Percentiles rank a stretch among this genome's conserved stretches.
Evolutionary conservation across 179 eudicot species (phyloP).

Genomic region (Beta corolliflora): DNA sequence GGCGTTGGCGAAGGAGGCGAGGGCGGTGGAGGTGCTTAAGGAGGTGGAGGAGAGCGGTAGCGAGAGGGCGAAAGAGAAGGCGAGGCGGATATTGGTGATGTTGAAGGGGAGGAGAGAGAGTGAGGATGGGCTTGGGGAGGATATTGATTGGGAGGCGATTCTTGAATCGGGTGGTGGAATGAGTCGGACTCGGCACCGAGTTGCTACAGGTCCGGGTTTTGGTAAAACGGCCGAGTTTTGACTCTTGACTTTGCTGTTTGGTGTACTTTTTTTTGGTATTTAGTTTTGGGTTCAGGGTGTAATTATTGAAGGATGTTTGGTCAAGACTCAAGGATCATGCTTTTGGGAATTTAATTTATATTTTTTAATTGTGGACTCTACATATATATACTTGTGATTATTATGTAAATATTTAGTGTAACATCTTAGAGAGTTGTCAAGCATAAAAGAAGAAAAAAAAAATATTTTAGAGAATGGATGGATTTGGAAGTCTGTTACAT

Average conservation of each 20-base stretch:
- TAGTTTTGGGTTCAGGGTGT: slow-evolving; percentile 11
- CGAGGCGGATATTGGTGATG: slow-evolving; percentile 51
- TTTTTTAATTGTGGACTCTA: background rate
- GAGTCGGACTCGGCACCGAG: slow-evolving; percentile 54
- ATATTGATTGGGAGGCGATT: slow-evolving; percentile 64
- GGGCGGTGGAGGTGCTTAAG: slow-evolving; percentile 68
- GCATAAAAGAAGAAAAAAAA: too few relatives aligned
- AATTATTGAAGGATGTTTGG: slow-evolving; percentile 25
- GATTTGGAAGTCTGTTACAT: slow-evolving; percentile 17
- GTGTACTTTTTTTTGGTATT: background rate
- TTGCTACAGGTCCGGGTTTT: slow-evolving; percentile 27
- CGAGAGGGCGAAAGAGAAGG: slow-evolving; percentile 79
- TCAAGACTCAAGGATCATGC: background rate
- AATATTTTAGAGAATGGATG: too few relatives aligned
- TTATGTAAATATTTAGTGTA: slow-evolving; percentile 25
- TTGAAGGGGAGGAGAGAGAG: slow-evolving; percentile 50
- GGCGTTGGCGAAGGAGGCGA: slow-evolving; percentile 69
- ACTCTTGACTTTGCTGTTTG: background rate
- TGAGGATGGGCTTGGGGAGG: slow-evolving; percentile 46
- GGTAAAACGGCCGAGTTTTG: slow-evolving; percentile 66
- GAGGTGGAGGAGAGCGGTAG: slow-evolving; percentile 72
- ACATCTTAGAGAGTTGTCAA: background rate
- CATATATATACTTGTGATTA: background rate
- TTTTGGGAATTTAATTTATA: background rate
- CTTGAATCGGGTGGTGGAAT: slow-evolving; percentile 46